phyloP scores from a whole-genome alignment of 225 moss, liverwort and hornwort species.

The Physcomitrellopsis africana region DNA sequence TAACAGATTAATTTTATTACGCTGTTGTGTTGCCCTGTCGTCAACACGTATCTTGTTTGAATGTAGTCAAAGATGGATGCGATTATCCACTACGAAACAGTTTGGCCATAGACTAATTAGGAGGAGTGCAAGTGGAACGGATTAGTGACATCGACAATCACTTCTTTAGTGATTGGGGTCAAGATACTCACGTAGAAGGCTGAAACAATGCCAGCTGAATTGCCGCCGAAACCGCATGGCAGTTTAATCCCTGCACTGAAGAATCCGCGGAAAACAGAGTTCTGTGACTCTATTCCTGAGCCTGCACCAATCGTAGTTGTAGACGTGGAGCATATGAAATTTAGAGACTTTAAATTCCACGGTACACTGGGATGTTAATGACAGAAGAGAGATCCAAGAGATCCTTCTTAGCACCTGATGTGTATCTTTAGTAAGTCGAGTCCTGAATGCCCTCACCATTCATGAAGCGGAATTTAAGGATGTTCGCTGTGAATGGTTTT shows the following conservation, averaged over 20 bases:
- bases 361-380: neutral
- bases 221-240: slow-evolving; percentile 73
- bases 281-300: slow-evolving; percentile 78
- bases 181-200: slow-evolving; percentile 71
- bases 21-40: neutral
- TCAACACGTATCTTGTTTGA: neutral
- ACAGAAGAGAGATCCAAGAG: neutral
- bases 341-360: neutral
- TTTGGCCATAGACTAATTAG: neutral
- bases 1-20: slow-evolving; percentile 11
- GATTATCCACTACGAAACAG: slow-evolving; percentile 4
- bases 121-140: slow-evolving; percentile 15
- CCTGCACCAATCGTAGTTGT: slow-evolving; percentile 47
- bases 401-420: slow-evolving; percentile 34
- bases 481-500: slow-evolving; percentile 16
- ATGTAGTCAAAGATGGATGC: neutral
- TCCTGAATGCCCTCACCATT: slow-evolving; percentile 18
- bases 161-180: neutral
- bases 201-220: slow-evolving; percentile 82
- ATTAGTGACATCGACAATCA: neutral
- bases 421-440: slow-evolving; percentile 29
- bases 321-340: neutral
- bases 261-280: slow-evolving; percentile 74
- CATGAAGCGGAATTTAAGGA: slow-evolving; percentile 8
- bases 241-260: slow-evolving; percentile 91